Conservation (phyloP, 257 asterid genomes). For the Fraxinus quadrangulata region DNA sequence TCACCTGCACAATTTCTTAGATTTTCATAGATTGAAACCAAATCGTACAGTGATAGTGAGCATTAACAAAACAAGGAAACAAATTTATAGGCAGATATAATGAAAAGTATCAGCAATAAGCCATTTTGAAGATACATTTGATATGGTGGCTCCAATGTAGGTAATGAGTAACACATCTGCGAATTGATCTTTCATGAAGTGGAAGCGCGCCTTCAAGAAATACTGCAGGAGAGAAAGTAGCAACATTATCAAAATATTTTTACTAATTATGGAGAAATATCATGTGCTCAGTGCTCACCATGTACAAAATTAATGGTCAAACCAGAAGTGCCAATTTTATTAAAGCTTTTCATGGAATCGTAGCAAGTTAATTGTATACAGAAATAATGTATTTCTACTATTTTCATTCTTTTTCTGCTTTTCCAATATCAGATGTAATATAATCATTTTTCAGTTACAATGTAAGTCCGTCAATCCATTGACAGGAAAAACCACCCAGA, state of each 20-base stretch:
- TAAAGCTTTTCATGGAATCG: not conserved
- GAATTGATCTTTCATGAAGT: conserved; percentile 46
- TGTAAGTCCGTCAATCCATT: not conserved
- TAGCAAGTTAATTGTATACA: not conserved
- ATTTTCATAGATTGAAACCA: not conserved
- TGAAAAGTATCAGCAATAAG: not conserved
- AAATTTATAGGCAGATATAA: not conserved
- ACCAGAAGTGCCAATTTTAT: not conserved
- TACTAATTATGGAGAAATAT: not conserved
- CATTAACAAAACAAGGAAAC: not conserved
- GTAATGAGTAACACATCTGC: conserved; percentile 40
- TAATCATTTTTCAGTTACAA: not conserved
- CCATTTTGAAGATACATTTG: conserved; percentile 33
- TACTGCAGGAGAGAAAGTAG: conserved; percentile 36
- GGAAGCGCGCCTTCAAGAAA: conserved; percentile 50
- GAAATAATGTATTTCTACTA: not conserved
- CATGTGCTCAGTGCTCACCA: not conserved
- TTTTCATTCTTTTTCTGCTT: not conserved
- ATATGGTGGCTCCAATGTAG: conserved; percentile 35
- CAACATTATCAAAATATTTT: not conserved
- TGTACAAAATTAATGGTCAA: not conserved
- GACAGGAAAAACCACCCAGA: not conserved
- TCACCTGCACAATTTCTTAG: conserved; percentile 39
- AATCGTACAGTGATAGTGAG: not conserved
- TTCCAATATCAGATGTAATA: not conserved